Conservation (phyloP, 106 monocot genomes). For the Apostasia shenzhenica region DNA sequence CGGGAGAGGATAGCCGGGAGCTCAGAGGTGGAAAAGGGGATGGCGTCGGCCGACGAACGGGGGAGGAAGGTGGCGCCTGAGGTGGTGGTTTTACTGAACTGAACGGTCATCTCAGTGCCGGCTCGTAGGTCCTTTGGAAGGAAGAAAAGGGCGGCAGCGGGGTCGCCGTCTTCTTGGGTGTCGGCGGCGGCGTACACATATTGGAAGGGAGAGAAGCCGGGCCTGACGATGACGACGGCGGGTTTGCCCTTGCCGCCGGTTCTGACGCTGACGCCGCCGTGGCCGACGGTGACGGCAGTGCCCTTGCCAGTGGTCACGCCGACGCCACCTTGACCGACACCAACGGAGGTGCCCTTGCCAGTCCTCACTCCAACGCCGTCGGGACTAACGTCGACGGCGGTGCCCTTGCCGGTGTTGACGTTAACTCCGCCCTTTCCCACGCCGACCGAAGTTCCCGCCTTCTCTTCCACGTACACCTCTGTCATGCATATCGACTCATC, state of each 20-base stretch:
- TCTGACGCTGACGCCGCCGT: conserved; percentile 22
- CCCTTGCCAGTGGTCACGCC: conserved; percentile 13
- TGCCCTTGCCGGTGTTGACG: conserved; percentile 23
- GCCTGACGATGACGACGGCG: conserved; percentile 9
- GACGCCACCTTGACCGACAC: conserved; percentile 18
- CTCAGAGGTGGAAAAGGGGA: conserved; percentile 49
- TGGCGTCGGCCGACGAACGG: conserved; percentile 24
- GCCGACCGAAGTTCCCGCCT: conserved; percentile 14
- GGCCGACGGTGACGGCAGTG: conserved; percentile 8
- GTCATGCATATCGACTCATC: neutral
- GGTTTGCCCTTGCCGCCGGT: conserved; percentile 12
- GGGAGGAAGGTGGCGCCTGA: conserved; percentile 17
- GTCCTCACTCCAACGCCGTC: conserved; percentile 31
- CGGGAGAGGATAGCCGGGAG: conserved; percentile 29
- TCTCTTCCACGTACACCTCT: conserved; percentile 14
- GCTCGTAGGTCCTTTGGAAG: conserved; percentile 31
- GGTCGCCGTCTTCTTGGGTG: conserved; percentile 27
- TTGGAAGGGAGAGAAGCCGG: conserved; percentile 6
- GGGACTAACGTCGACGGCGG: conserved; percentile 24
- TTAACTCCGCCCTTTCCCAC: conserved; percentile 24
- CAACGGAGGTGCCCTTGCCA: conserved; percentile 22
- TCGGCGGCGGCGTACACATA: conserved; percentile 37
- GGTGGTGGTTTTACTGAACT: conserved; percentile 18
- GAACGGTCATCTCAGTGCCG: conserved; percentile 34
- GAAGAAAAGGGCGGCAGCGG: conserved; percentile 44